These are phyloP conservation scores for Myxozyma kluyveri DNA, from an alignment of 805 yeast species.

Conservation along the genomic window DNA sequence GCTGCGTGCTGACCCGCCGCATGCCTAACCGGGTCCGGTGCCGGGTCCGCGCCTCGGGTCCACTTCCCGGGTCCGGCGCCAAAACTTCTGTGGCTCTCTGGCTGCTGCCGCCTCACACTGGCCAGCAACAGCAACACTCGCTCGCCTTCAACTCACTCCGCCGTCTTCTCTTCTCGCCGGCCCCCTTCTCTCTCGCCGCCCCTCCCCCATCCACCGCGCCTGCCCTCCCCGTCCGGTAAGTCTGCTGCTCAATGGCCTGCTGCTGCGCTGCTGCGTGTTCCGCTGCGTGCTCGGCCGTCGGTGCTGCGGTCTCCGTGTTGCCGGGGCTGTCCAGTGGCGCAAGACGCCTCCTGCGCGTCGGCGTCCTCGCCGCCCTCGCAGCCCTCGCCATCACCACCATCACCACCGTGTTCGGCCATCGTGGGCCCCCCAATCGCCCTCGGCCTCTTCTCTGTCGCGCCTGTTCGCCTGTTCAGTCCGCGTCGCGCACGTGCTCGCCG, in stretches of 20 bases:
- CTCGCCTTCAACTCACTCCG: not conserved
- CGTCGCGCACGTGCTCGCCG: not conserved
- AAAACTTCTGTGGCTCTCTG: too few relatives aligned
- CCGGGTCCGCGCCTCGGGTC: too few relatives aligned
- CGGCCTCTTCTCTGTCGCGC: not conserved
- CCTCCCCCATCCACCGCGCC: constrained; percentile 2
- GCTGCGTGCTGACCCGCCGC: not conserved
- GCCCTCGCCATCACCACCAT: too few relatives aligned
- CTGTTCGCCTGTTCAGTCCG: constrained; percentile 1
- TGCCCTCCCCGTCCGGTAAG: not conserved
- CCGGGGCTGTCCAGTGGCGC: too few relatives aligned
- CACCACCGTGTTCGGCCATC: too few relatives aligned
- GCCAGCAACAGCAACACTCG: constrained; percentile 4
- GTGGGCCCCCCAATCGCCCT: too few relatives aligned
- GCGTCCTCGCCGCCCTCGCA: too few relatives aligned
- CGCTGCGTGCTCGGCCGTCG: not conserved
- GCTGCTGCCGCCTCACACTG: not conserved
- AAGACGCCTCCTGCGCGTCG: too few relatives aligned
- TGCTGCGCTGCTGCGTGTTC: not conserved
- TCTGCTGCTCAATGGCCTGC: not conserved
- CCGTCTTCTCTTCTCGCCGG: not conserved
- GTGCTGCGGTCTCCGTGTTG: too few relatives aligned
- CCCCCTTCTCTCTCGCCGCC: constrained; percentile 1
- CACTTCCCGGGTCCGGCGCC: too few relatives aligned
- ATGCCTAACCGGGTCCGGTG: too few relatives aligned